These are phyloP conservation scores for Immersiella caudata DNA, from an alignment of 495 filamentous ascomycete genomes.

Conservation along the genomic window DNA sequence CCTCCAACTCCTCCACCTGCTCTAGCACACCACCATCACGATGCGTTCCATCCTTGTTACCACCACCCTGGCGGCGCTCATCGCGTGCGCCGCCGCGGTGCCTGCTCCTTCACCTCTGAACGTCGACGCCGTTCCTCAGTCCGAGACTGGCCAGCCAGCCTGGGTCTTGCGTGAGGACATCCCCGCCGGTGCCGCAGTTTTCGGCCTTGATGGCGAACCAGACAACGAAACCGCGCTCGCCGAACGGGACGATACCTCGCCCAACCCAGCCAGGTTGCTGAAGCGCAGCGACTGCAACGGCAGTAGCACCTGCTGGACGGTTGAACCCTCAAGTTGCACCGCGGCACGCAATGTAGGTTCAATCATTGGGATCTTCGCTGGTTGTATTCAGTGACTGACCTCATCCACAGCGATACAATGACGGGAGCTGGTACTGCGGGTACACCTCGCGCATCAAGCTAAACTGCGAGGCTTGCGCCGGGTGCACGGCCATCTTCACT, in stretches of 20 bases:
- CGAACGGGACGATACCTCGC: not conserved
- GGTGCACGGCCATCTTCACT: not conserved
- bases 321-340: not conserved
- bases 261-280: not conserved
- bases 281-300: not conserved
- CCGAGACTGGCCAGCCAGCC: too few species aligned
- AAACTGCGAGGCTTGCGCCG: not conserved
- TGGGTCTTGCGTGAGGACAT: too few species aligned
- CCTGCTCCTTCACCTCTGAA: too few species aligned
- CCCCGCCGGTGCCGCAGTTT: too few species aligned
- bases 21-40: too few species aligned
- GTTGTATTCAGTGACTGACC: not conserved
- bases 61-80: too few species aligned
- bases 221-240: not conserved
- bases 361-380: too few species aligned
- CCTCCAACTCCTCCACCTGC: too few species aligned
- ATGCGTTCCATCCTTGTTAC: too few species aligned
- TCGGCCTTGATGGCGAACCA: too few species aligned
- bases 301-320: not conserved
- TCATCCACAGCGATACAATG: not conserved
- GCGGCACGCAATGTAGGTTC: not conserved
- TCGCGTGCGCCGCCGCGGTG: too few species aligned
- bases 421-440: not conserved
- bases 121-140: too few species aligned
- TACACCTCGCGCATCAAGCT: not conserved